Base-by-base conservation (phyloP, 1,284 basidiomycete species). In the Heterobasidion annosum region DNA sequence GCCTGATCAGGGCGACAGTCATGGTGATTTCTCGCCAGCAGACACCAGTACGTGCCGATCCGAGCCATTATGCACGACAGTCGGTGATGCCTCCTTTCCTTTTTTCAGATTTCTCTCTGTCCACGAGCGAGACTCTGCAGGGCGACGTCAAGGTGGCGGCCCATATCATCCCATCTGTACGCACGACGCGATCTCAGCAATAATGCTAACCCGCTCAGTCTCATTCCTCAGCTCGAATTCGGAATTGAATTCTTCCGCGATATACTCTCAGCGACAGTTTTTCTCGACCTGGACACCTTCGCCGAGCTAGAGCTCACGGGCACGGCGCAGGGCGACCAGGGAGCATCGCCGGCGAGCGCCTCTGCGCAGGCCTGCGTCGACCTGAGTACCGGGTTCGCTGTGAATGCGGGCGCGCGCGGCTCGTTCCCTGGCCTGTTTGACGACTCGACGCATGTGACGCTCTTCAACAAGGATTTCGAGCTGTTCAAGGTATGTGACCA, bases 261-360 rank as follows among this genome's bases (percentile, higher is more conserved):
- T 19, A 45, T 62, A 2, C 67, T 66, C 1, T 51, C 67, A 3
- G 69, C 74, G 12, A 61, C 62, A 3, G 61, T 77, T 8, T 76
- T 72, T 64, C 58, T 78, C 34, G 64, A 70, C 13, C 62, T 78
- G 34, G 76, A 79, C 57, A 65, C 71, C 3, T 47, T 16, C 3
- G 45, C 45, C n/a, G 18, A 13, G 10, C 18, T 47, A 3, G 45
- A 32, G 0, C 45, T 47, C 18, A 47, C n/a, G 12, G 45, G 45
- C 16, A 18, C 45, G 10, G 25, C 45, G 12, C 25, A 16, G 10
- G 15, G 4, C 18, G n/a, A 16, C 18, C 12, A 10, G 10, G 18
- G 16, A 10, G 8, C 16, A 3, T 12, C 45, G 45, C 15, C 43
- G 37, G 53, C 53, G 8, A 51, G 32, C 34, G 56, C 47, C 13